Percentiles rank a stretch among this genome's conserved stretches.
phyloP scores from a whole-genome alignment of 2,329 filamentous ascomycete genomes.

The Pseudocercospora vitis region DNA sequence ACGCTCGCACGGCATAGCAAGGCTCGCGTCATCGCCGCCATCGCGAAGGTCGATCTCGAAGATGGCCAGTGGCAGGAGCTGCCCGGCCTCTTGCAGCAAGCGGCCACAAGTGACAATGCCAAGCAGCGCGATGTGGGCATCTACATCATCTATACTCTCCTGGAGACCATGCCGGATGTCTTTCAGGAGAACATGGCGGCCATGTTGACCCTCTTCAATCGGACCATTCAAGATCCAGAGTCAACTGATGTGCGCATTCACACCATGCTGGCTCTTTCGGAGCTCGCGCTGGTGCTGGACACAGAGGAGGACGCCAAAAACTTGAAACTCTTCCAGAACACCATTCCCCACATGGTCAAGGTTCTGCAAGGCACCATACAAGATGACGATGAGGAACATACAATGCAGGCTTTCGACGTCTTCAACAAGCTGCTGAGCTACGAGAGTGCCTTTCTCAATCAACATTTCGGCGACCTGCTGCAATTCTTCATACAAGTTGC shows the following conservation, averaged over 20 bases:
- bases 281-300: constrained; percentile 82
- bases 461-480: constrained; percentile 85
- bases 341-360: constrained; percentile 83
- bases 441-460: constrained; percentile 77
- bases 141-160: constrained; percentile 87
- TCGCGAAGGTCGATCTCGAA: constrained; percentile 82
- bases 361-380: constrained; percentile 84
- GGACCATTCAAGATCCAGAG: constrained; percentile 85
- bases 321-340: constrained; percentile 71
- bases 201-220: constrained; percentile 79
- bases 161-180: constrained; percentile 82
- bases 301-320: constrained; percentile 77
- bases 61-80: constrained; percentile 84
- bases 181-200: constrained; percentile 79
- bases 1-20: constrained; percentile 79
- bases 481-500: constrained; percentile 91
- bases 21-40: constrained; percentile 81
- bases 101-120: constrained; percentile 71
- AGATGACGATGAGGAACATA: constrained; percentile 73
- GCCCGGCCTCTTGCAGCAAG: constrained; percentile 73
- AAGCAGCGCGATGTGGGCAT: constrained; percentile 85
- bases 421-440: constrained; percentile 94
- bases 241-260: constrained; percentile 93
- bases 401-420: constrained; percentile 89
- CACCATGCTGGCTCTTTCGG: constrained; percentile 85